Evolutionary conservation across 106 monocot species (phyloP).

Genomic region (Dioscorea alata): DNA sequence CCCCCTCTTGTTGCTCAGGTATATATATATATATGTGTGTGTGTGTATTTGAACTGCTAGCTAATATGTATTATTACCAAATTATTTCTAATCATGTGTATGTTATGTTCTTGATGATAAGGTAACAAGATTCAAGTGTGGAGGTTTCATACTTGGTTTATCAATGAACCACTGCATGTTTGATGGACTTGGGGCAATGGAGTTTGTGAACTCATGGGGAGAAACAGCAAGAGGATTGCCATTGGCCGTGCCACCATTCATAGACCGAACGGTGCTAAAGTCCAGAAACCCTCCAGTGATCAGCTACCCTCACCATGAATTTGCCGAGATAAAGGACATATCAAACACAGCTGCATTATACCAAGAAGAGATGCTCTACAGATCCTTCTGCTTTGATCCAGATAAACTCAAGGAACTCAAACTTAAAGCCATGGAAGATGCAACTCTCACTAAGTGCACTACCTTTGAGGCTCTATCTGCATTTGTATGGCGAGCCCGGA

Average conservation of each 20-base stretch:
- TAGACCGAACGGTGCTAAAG: constrained; percentile 55
- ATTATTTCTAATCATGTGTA: not conserved
- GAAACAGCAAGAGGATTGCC: constrained; percentile 52
- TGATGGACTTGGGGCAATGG: constrained; percentile 76
- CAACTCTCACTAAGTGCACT: constrained; percentile 28
- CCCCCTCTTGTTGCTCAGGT: constrained; percentile 81
- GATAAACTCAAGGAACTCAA: constrained; percentile 38
- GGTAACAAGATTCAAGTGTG: constrained; percentile 83
- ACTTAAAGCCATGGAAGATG: constrained; percentile 22
- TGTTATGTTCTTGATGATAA: constrained; percentile 2
- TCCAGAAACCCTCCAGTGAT: constrained; percentile 43
- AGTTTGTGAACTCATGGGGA: constrained; percentile 86
- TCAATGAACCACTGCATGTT: constrained; percentile 95
- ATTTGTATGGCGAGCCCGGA: constrained; percentile 66
- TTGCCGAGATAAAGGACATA: constrained; percentile 47
- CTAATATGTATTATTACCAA: not conserved
- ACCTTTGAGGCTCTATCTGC: constrained; percentile 68
- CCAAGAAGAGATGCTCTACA: constrained; percentile 42
- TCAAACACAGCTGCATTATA: constrained; percentile 39
- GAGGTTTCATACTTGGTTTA: constrained; percentile 69
- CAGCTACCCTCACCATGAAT: constrained; percentile 54
- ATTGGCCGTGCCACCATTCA: constrained; percentile 43
- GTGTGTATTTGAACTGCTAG: too few relatives aligned
- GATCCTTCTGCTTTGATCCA: constrained; percentile 56
- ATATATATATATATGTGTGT: not conserved